phyloP scores from a whole-genome alignment of 2,329 filamentous ascomycete genomes.

The Fulvia fulva region DNA sequence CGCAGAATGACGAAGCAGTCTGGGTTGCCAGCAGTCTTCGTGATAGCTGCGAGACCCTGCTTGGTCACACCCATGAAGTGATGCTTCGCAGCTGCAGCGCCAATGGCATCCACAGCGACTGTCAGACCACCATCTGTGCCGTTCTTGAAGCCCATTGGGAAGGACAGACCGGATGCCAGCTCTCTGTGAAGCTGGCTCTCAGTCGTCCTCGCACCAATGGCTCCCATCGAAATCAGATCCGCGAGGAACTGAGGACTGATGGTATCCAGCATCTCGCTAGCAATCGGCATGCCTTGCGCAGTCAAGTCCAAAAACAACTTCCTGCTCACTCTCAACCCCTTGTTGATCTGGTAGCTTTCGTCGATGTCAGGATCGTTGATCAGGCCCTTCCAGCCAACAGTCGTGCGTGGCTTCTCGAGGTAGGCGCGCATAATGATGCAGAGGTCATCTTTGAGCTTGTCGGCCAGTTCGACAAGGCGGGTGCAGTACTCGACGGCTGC shows the following conservation, averaged over 20 bases:
- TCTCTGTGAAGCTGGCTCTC: constrained; percentile 96
- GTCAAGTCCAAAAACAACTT: constrained; percentile 93
- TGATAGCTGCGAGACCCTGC: constrained; percentile 92
- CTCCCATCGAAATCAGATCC: constrained; percentile 90
- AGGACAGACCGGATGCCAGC: constrained; percentile 88
- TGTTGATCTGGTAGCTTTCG: constrained; percentile 97
- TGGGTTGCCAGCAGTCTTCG: constrained; percentile 87
- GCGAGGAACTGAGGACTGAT: constrained; percentile 97
- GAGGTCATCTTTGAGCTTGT: constrained; percentile 77
- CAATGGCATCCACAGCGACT: constrained; percentile 94
- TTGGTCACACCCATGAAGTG: constrained; percentile 99
- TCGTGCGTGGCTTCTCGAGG: constrained; percentile 97
- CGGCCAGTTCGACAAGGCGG: constrained; percentile 70
- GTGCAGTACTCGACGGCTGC: constrained; percentile 84
- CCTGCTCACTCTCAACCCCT: constrained; percentile 86
- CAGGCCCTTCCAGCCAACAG: constrained; percentile 97
- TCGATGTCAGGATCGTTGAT: constrained; percentile 99
- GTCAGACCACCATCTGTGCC: constrained; percentile 88
- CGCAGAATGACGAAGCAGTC: constrained; percentile 96
- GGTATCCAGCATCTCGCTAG: constrained; percentile 96
- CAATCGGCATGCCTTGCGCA: constrained; percentile 82
- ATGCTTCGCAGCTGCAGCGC: constrained; percentile 72
- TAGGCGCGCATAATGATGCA: constrained; percentile 97
- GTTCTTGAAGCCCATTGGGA: constrained; percentile 99
- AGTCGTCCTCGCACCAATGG: constrained; percentile 92